Base-by-base conservation (phyloP, 83 land plant genomes). In the Picea mariana region DNA sequence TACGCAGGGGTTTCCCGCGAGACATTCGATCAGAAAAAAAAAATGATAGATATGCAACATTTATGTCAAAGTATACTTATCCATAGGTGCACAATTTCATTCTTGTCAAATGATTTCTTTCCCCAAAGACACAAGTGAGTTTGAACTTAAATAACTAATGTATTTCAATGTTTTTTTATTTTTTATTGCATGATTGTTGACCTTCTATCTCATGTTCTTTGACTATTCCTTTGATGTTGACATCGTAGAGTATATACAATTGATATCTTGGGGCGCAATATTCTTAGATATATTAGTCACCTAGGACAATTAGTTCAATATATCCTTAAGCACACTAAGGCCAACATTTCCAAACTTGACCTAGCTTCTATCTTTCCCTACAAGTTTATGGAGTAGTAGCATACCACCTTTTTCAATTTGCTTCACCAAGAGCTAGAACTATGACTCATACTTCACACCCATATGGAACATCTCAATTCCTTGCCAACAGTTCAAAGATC, bases 211-310 rank as follows among this genome's bases (percentile, higher is more conserved):
- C 42, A 58, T 79, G 20, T 61, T 42, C 24, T 26, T 13, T 21
- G 18, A 38, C 42, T 62, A 68, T 49, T 59, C 73, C 66, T 21
- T 83, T 44, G 21, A 17, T 42, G 31, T 76, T n/a, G 42, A 15
- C 80, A 75, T 68, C 80, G 71, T 81, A 92, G 94, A 91, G 88
- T 83, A 72, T 85, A 63, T 90, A 83, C 82, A 89, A 85, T 81
- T 89, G 92, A 64, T 92, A 90, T 84, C 59, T 61, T 26, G 82
- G 77, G 38, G 89, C 83, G 77, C 94, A 89, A n/a, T 92, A 92
- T 67, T 82, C 90, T 80, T 89, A 85, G 67, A 55, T 90, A 61
- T 90, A 90, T 88, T 92, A 92, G 27, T 85, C 83, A 0, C 92
- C 92, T 79, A 90, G 94, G 24, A 18, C 90, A 5, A 77, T 84